Percentiles rank a stretch among this genome's conserved stretches.
Conservation (phyloP, 371 early-diverging fungal genomes). For the Rhizopus stolonifer region DNA sequence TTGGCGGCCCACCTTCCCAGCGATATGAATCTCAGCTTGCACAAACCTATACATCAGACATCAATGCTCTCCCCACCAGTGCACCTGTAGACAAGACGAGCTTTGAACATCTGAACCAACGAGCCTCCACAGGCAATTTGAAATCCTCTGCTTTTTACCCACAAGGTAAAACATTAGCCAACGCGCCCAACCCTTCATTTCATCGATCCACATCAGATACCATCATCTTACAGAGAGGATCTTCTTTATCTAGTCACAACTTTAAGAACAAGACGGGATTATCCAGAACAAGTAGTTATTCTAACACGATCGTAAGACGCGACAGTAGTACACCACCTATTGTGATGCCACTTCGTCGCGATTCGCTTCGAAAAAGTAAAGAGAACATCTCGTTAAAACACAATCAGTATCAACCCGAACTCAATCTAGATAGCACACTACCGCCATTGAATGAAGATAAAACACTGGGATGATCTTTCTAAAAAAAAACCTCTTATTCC, state of each 20-base stretch:
- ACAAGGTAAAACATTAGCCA: not conserved
- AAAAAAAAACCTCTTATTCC: too few species aligned
- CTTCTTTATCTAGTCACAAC: not conserved
- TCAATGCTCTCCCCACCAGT: too few species aligned
- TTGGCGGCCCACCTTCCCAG: constrained; percentile 3
- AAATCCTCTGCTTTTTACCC: too few species aligned
- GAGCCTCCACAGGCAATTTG: not conserved
- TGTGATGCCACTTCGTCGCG: constrained; percentile 9
- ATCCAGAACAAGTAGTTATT: not conserved
- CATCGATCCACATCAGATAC: constrained; percentile 10
- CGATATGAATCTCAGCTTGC: too few species aligned
- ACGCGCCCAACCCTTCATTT: not conserved
- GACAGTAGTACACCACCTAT: not conserved
- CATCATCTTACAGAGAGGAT: constrained; percentile 5
- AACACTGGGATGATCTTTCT: too few species aligned
- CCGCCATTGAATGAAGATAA: too few species aligned
- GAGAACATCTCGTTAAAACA: not conserved
- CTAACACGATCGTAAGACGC: too few species aligned
- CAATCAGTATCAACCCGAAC: not conserved
- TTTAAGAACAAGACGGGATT: not conserved
- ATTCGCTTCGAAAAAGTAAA: constrained; percentile 9
- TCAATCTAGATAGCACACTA: not conserved
- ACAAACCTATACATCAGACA: too few species aligned
- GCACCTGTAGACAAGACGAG: too few species aligned
- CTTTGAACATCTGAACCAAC: too few species aligned